These are phyloP conservation scores for Pyrus communis DNA, from an alignment of 306 rosid species.

Conservation along the genomic window DNA sequence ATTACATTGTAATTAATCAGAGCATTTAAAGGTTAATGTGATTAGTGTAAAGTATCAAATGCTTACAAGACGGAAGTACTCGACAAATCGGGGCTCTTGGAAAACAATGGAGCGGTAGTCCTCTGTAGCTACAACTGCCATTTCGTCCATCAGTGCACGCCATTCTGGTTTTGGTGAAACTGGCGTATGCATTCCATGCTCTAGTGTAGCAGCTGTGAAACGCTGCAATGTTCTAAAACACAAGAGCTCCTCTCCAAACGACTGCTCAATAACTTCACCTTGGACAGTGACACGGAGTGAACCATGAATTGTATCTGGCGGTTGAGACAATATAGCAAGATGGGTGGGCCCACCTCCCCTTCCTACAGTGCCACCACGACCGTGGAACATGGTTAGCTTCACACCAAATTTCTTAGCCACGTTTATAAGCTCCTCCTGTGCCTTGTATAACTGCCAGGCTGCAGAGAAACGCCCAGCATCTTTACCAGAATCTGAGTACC, in stretches of 20 bases:
- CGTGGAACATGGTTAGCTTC: conserved; percentile 96
- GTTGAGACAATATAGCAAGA: conserved; percentile 96
- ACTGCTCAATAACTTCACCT: conserved; percentile 95
- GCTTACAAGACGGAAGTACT: conserved; percentile 92
- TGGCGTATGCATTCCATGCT: conserved; percentile 81
- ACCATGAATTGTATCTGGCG: conserved; percentile 91
- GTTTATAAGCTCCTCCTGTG: conserved; percentile 88
- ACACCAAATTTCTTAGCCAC: conserved; percentile 81
- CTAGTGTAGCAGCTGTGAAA: conserved; percentile 87
- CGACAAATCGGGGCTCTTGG: conserved; percentile 89
- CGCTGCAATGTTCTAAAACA: conserved; percentile 95
- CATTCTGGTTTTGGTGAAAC: conserved; percentile 89
- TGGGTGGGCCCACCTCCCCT: conserved; percentile 99
- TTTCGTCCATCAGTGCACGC: conserved; percentile 81
- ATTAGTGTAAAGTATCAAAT: not conserved
- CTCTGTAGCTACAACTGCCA: conserved; percentile 85
- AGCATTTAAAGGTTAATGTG: not conserved
- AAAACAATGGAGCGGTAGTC: conserved; percentile 89
- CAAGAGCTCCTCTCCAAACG: conserved; percentile 90
- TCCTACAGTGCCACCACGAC: conserved; percentile 99
- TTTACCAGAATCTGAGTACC: conserved; percentile 95
- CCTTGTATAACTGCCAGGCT: conserved; percentile 95
- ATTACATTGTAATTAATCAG: not conserved
- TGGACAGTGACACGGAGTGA: conserved; percentile 97
- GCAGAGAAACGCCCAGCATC: conserved; percentile 98